phyloP scores from a whole-genome alignment of 306 rosid species.

The Benincasa hispida region DNA sequence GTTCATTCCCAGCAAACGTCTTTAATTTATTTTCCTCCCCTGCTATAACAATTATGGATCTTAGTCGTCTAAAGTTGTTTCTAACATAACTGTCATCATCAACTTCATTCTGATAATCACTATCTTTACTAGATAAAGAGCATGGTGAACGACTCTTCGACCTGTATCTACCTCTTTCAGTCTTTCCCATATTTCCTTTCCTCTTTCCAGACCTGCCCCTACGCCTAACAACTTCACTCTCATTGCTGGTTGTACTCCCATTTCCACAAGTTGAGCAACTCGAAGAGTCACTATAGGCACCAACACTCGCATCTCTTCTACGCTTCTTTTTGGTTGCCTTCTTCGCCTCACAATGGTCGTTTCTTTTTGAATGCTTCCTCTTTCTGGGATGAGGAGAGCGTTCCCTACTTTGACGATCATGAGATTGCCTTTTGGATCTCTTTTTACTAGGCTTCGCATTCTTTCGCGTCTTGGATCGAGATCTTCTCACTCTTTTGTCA shows the following conservation, averaged over 20 bases:
- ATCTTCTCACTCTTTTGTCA: conserved; percentile 32
- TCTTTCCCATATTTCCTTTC: conserved; percentile 18
- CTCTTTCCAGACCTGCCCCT: conserved; percentile 35
- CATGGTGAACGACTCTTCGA: conserved; percentile 44
- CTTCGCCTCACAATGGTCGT: conserved; percentile 22
- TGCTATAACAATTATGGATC: conserved; percentile 45
- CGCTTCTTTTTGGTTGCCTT: conserved; percentile 28
- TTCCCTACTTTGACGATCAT: conserved; percentile 33
- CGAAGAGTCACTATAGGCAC: conserved; percentile 22
- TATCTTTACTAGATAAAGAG: conserved; percentile 23
- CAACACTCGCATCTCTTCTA: conserved; percentile 36
- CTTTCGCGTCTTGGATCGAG: conserved; percentile 30
- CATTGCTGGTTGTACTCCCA: conserved; percentile 26
- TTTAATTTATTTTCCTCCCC: conserved; percentile 25
- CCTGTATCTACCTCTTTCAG: conserved; percentile 33
- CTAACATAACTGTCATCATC: conserved; percentile 16
- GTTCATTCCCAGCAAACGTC: conserved; percentile 24
- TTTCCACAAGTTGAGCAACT: conserved; percentile 42
- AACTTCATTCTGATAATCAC: conserved; percentile 22
- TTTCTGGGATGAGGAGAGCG: conserved; percentile 34
- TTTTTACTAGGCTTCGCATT: conserved; percentile 36
- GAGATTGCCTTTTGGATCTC: conserved; percentile 30
- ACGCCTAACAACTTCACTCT: conserved; percentile 21
- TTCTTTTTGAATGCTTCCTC: conserved; percentile 46
- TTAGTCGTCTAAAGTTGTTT: conserved; percentile 36